Evolutionary conservation across 345 rosid species (phyloP), one percentile per base, ranked within the genome.

Genomic region (Lepidium didymum): DNA sequence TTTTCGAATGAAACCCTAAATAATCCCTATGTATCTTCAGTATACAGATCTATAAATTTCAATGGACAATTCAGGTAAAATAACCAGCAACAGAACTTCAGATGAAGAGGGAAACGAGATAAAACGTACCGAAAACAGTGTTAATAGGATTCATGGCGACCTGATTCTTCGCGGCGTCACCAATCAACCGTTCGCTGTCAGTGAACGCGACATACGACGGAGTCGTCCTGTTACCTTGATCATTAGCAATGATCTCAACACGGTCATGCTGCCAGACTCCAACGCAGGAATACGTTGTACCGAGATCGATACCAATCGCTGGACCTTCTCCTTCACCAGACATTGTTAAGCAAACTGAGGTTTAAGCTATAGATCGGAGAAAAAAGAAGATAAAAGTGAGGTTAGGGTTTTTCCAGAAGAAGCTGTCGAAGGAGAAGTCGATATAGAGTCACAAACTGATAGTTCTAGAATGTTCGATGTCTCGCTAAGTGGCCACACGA

Each of bases 221-320:
- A 3, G 86, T 83, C 6, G 83, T 83, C 6, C 82, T 56, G 78
- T 81, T 81, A 0, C 86, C 90, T 51, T 83, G 85, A 37, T 85
- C 89, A 65, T 82, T 84, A 57, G 88, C 85, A 21, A 84, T 82
- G 69, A 84, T 84, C 78, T 84, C 89, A 7, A 84, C 85, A 19
- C 86, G 78, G 37, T 84, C 89, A 34, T 82, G 85, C 47, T 84
- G 85, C 89, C 89, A 84, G 5, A 84, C 86, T 18, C 89, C 85
- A 1, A 84, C 85, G 50, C 86, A 84, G 0, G 86, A 82, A 59
- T 84, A 84, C 0, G 85, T 84, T 0, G 89, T 84, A 1, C 86
- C 86, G 16, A 84, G 81, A 78, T 84, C 89, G 61, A 84, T 84
- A 8, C 85, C 89, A 35, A 84, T 84, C 21, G 89, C 83, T 12